Evolutionary conservation across 306 rosid genomes (phyloP), one percentile per base, ranked within the genome.

Genomic region (Hippophae rhamnoides): DNA sequence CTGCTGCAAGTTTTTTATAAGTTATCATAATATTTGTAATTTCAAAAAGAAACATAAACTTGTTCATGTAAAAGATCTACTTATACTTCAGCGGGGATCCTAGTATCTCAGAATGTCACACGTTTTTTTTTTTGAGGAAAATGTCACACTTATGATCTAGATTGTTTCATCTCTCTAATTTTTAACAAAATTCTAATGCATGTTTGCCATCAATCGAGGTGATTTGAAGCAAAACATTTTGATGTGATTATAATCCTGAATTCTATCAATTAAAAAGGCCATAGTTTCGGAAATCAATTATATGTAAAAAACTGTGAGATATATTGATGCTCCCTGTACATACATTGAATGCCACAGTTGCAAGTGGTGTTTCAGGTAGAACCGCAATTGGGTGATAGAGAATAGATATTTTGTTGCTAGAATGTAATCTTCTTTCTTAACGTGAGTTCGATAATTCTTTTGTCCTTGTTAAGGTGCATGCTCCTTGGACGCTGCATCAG

Each of bases 401-500:
- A 18, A 53, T 53, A 41, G 7, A 26, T 13, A 49, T 9, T 54
- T 54, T 6, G 27, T 31, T 31, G 38, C 38, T 45, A 26, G 8
- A 10, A 6, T 7, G 46, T 9, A 3, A n/a, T 6, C 38, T 52
- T 58, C 2, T 43, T 41, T 9, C 7, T n/a, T 9, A 42, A 57
- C 14, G 27, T 42, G 40, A 57, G 23, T 43, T 27, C 47, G 18
- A 62, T 8, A 5, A 7, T 31, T 10, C 7, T 60, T 27, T 43
- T 26, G 26, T 58, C 7, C 1, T 45, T 7, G 43, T 26, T 3
- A 62, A 92, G 98, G 98, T 87, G 96, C 79, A 85, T 87, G 98
- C 65, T 92, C 25, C 62, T 92, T 76, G 98, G 98, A 66, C 96
- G 87, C 82, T 69, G 81, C 78, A 81, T 87, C 23, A 81, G 86